These are phyloP conservation scores for Lepidium sativum DNA, from an alignment of 345 rosid genomes.

Conservation along the genomic window DNA sequence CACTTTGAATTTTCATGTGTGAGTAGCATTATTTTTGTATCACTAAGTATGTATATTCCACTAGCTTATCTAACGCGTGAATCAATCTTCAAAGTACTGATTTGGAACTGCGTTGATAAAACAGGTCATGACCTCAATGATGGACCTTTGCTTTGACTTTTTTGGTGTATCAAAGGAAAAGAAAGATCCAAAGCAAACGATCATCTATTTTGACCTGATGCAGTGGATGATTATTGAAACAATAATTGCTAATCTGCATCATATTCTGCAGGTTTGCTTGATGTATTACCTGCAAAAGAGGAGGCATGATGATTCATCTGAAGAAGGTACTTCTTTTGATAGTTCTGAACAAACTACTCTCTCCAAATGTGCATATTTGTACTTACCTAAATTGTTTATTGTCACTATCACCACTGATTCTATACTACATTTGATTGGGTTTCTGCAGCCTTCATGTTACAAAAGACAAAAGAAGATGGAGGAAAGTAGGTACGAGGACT, in stretches of 20 bases:
- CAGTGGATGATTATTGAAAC: not conserved
- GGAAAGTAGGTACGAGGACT: conserved; percentile 43
- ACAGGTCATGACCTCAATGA: conserved; percentile 10
- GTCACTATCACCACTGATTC: not conserved
- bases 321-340: conserved; percentile 30
- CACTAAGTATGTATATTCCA: conserved; percentile 34
- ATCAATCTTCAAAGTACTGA: not conserved
- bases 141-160: conserved; percentile 9
- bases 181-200: conserved; percentile 14
- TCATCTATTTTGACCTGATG: not conserved
- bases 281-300: conserved; percentile 55
- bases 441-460: conserved; percentile 42
- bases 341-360: not conserved
- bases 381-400: not conserved
- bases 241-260: not conserved
- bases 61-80: not conserved
- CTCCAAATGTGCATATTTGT: not conserved
- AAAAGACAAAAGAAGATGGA: conserved; percentile 44
- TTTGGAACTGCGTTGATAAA: not conserved
- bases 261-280: not conserved
- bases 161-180: conserved; percentile 30
- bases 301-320: conserved; percentile 49
- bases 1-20: conserved; percentile 44
- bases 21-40: conserved; percentile 17
- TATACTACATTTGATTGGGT: not conserved